Conservation (phyloP, 2,329 filamentous ascomycete species). For the Paraphoma sp. region DNA sequence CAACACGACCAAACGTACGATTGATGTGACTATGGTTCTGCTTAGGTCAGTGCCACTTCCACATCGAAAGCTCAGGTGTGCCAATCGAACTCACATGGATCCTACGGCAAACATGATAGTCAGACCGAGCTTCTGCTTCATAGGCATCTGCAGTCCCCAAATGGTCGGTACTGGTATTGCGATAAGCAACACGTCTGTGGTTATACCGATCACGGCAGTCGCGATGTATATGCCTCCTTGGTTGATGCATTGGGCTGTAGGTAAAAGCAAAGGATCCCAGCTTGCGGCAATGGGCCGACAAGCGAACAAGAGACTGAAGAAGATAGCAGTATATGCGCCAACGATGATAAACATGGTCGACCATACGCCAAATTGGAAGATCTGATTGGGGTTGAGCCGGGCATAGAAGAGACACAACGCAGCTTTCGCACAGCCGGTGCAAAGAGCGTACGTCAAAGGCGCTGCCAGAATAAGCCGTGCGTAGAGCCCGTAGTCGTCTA, state of each 20-base stretch:
- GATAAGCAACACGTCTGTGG: constrained; percentile 26
- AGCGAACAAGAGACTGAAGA: constrained; percentile 30
- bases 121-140: constrained; percentile 24
- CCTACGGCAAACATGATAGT: constrained; percentile 25
- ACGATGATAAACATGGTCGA: constrained; percentile 22
- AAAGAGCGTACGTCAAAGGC: constrained; percentile 18
- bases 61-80: neutral
- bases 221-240: constrained; percentile 28
- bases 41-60: neutral
- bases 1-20: constrained; percentile 18
- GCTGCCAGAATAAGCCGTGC: constrained; percentile 21
- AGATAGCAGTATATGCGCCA: constrained; percentile 23
- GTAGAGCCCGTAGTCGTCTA: constrained; percentile 21
- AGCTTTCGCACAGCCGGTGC: constrained; percentile 22
- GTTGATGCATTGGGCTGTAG: constrained; percentile 21
- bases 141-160: constrained; percentile 23
- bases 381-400: constrained; percentile 13
- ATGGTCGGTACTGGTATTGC: constrained; percentile 25
- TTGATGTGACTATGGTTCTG: constrained; percentile 21
- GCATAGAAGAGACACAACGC: constrained; percentile 27
- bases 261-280: constrained; percentile 22
- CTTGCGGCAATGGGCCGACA: constrained; percentile 27
- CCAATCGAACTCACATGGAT: constrained; percentile 16
- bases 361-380: constrained; percentile 19
- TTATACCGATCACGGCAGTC: constrained; percentile 23